Conservation (phyloP, 2,329 filamentous ascomycete species). For the Beauveria brongniartii region DNA sequence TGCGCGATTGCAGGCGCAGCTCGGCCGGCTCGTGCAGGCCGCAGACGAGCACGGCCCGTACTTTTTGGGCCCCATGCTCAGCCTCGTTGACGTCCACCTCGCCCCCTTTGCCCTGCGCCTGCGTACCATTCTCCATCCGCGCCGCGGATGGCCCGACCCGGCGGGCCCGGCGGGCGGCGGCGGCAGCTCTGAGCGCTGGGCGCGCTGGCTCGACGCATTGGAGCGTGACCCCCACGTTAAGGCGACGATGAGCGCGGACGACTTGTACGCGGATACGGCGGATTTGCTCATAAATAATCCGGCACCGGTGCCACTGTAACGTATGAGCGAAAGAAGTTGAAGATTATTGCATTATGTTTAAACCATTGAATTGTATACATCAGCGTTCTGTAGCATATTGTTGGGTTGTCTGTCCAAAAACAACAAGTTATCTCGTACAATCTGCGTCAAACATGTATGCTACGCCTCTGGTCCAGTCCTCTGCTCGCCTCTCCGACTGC, state of each 20-base stretch:
- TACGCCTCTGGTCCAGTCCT: not conserved
- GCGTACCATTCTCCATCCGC: conserved; percentile 55
- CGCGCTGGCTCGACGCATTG: conserved; percentile 61
- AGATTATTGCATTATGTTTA: not conserved
- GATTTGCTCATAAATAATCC: conserved; percentile 36
- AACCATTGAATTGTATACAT: not conserved
- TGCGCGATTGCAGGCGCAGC: conserved; percentile 55
- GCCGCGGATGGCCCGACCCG: conserved; percentile 52
- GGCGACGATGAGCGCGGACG: conserved; percentile 58
- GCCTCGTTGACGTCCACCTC: conserved; percentile 65
- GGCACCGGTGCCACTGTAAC: not conserved
- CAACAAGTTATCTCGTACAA: not conserved
- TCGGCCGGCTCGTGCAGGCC: conserved; percentile 43
- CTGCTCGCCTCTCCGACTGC: conserved; percentile 14
- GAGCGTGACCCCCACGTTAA: conserved; percentile 54
- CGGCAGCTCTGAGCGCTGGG: conserved; percentile 47
- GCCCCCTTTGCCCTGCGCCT: conserved; percentile 68
- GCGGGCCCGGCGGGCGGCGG: not conserved
- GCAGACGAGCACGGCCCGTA: conserved; percentile 55
- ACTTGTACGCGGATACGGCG: conserved; percentile 45
- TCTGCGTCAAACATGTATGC: not conserved
- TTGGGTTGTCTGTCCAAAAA: not conserved
- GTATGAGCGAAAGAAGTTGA: not conserved
- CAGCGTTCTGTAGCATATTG: not conserved
- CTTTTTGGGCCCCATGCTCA: conserved; percentile 47